Evolutionary conservation across 1,284 basidiomycete genomes (phyloP), one percentile per base, ranked within the genome.

Genomic region (Cryptococcus sp.): DNA sequence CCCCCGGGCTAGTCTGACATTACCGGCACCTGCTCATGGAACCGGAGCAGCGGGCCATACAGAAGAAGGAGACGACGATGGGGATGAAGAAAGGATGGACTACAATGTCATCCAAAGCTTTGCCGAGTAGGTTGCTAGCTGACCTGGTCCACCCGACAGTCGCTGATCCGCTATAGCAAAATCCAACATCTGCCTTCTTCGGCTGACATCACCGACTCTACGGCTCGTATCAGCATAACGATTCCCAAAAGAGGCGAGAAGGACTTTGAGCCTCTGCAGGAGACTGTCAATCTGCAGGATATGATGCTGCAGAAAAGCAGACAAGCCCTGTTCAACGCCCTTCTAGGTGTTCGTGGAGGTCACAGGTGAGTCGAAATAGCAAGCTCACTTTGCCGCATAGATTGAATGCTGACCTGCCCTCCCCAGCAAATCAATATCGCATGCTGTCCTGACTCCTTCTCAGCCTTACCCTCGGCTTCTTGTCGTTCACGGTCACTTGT

Each of bases 181-280:
- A 68, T 77, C 42, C 75, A 77, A 56, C 72, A 70, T 27, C 60
- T 68, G 10, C 76, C 76, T 15, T 31, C 54, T 1, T 63, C 65
- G 17, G 54, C 62, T 2, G 53, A 54, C 4, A 62, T 64, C 6
- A 62, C 52, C 15, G 46, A 47, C 0, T 50, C 59, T 8, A 56
- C 47, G 1, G 16, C 61, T 5, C 61, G 71, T n/a, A 39, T 62
- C 15, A 73, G 73, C 53, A 75, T 80, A 38, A 58, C 84, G 7
- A 94, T 96, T 54, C 93, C 93, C 11, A 93, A 91, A 76, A 85
- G 93, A 27, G 93, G 93, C 4, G 93, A 96, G 76, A 96, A 97
- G 75, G 93, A 96, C 68, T 98, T 94, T 68, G 94, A 98, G 76
- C 95, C 95, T 78, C 83, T 66, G 78, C 71, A 58, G 62, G 80